Evolutionary conservation across 1,284 basidiomycete species (phyloP).

Genomic region (Papiliotrema nemorosa): DNA sequence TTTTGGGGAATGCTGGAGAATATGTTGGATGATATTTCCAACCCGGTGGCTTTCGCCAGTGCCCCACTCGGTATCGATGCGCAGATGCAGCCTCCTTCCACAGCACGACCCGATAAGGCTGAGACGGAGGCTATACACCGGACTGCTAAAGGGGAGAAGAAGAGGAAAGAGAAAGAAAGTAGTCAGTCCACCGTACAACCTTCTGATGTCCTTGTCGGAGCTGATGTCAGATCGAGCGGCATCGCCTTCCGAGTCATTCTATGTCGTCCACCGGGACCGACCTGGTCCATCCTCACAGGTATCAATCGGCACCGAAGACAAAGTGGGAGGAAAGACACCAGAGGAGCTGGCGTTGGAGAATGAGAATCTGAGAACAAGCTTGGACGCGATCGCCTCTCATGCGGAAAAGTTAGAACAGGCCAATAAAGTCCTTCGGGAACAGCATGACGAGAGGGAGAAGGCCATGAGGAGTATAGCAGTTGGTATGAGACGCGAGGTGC

Average conservation of each 20-base stretch:
- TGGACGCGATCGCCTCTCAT: constrained; percentile 45
- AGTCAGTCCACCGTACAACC: too few relatives aligned
- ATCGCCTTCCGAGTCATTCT: constrained; percentile 37
- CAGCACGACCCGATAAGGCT: background rate
- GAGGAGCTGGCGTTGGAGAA: constrained; percentile 50
- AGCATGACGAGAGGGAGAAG: constrained; percentile 36
- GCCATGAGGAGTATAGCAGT: constrained; percentile 38
- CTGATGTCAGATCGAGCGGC: background rate
- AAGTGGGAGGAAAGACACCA: constrained; percentile 36
- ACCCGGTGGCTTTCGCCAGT: constrained; percentile 46
- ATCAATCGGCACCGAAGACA: background rate
- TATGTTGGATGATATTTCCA: constrained; percentile 45
- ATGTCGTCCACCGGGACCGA: constrained; percentile 11
- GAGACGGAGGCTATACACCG: constrained; percentile 2
- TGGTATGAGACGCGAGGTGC: constrained; percentile 42
- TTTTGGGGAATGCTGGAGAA: constrained; percentile 51
- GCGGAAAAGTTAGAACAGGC: constrained; percentile 32
- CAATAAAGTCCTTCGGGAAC: constrained; percentile 24
- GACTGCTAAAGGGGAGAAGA: constrained; percentile 10
- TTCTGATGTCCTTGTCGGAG: background rate
- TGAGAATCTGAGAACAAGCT: constrained; percentile 36
- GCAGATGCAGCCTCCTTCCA: background rate
- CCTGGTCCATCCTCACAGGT: too few relatives aligned
- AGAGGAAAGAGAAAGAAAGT: constrained; percentile 5
- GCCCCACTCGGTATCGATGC: constrained; percentile 24